Evolutionary conservation across 306 rosid species (phyloP).

Genomic region (Nissolia schottii): DNA sequence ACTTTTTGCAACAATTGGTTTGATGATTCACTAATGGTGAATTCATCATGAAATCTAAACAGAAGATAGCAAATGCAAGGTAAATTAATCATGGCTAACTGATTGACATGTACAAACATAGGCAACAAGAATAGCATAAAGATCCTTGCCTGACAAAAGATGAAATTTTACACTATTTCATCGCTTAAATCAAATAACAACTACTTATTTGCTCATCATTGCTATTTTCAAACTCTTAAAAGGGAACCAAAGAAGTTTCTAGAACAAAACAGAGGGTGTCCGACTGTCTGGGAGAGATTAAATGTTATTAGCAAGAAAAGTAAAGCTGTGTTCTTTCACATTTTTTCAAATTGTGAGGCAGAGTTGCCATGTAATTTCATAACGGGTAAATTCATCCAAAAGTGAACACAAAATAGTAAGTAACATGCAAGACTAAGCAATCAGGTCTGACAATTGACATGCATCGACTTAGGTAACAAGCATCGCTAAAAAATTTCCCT

Average conservation of each 20-base stretch:
- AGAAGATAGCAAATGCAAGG: neutral
- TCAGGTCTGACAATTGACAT: neutral
- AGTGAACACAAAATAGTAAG: neutral
- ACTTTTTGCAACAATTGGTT: neutral
- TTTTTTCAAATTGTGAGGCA: neutral
- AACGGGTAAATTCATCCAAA: neutral
- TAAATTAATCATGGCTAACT: neutral
- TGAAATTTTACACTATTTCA: neutral
- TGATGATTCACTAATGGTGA: neutral
- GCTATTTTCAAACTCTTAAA: neutral
- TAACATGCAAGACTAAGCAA: neutral
- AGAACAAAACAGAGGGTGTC: slow-evolving; percentile 13
- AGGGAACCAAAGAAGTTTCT: neutral
- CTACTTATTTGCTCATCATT: neutral
- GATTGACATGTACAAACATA: slow-evolving; percentile 9
- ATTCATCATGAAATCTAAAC: neutral
- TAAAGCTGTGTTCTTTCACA: neutral
- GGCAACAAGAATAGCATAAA: neutral
- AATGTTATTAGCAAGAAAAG: neutral
- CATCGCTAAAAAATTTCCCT: neutral
- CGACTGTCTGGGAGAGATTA: neutral
- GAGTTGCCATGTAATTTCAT: neutral
- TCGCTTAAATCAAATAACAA: neutral
- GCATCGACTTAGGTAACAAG: neutral
- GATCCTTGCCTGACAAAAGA: neutral